Conservation (phyloP, 2,329 filamentous ascomycete species). For the Arthrobotrys sinensis region DNA sequence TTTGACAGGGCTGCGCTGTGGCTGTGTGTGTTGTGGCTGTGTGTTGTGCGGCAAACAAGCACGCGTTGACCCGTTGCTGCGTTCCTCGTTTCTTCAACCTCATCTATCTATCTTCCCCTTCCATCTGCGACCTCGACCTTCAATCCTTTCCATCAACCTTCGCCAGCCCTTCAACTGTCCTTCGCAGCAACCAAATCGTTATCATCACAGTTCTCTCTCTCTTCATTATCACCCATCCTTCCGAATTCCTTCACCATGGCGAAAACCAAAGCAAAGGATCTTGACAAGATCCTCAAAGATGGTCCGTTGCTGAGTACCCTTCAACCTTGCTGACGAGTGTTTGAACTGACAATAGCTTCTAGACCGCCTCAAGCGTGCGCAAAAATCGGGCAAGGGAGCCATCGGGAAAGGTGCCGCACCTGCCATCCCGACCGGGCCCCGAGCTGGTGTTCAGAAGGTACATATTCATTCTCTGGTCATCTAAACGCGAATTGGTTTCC, state of each 20-base stretch:
- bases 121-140: background rate
- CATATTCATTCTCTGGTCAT: constrained; percentile 34
- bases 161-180: background rate
- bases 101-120: background rate
- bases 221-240: background rate
- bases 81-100: constrained; percentile 4
- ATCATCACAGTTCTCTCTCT: background rate
- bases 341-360: constrained; percentile 20
- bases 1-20: background rate
- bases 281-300: constrained; percentile 45
- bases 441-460: constrained; percentile 54
- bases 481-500: constrained; percentile 33
- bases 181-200: background rate
- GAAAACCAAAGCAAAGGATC: constrained; percentile 31
- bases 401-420: constrained; percentile 14
- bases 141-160: constrained; percentile 5
- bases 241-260: constrained; percentile 27
- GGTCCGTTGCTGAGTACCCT: constrained; percentile 28
- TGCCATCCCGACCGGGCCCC: constrained; percentile 46
- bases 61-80: constrained; percentile 29
- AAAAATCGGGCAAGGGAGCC: constrained; percentile 25
- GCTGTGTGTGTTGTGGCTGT: constrained; percentile 20
- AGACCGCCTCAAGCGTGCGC: constrained; percentile 52
- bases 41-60: constrained; percentile 45
- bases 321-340: background rate